These are phyloP conservation scores for Acanthamoeba healyi DNA, from an alignment of 208 protist genomes.

Conservation along the genomic window DNA sequence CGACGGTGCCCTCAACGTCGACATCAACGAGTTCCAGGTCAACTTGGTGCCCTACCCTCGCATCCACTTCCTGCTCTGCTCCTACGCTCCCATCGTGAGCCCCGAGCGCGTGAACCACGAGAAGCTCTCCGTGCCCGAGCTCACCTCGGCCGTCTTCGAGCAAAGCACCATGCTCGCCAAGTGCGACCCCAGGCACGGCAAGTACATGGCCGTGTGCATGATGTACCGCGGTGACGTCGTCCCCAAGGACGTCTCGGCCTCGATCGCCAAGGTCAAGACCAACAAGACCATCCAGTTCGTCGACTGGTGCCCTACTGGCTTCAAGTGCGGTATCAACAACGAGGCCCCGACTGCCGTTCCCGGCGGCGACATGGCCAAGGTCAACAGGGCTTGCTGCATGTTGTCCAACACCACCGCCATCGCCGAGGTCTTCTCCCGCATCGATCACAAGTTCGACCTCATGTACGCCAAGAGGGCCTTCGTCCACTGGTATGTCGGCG, in stretches of 20 bases:
- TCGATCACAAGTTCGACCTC: slow-evolving; percentile 97
- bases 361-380: slow-evolving; percentile 95
- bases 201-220: slow-evolving; percentile 98
- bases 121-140: slow-evolving; percentile 95
- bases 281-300: slow-evolving; percentile 97
- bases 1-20: slow-evolving; percentile 96
- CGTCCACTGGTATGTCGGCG: slow-evolving; percentile 97
- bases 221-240: slow-evolving; percentile 98
- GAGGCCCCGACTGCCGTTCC: slow-evolving; percentile 96
- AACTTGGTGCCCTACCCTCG: slow-evolving; percentile 98
- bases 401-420: slow-evolving; percentile 96
- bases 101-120: slow-evolving; percentile 95
- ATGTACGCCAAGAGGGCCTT: slow-evolving; percentile 97
- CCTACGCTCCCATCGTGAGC: slow-evolving; percentile 95
- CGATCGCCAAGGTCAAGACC: slow-evolving; percentile 96
- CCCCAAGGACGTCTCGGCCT: slow-evolving; percentile 97
- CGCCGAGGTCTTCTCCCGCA: slow-evolving; percentile 95
- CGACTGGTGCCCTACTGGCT: slow-evolving; percentile 97
- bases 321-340: slow-evolving; percentile 99
- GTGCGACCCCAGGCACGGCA: slow-evolving; percentile 95
- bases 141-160: slow-evolving; percentile 96
- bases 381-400: slow-evolving; percentile 96
- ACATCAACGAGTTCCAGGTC: slow-evolving; percentile 98
- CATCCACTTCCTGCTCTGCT: slow-evolving; percentile 97
- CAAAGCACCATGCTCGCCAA: slow-evolving; percentile 96